Conservation (phyloP, 257 asterid species). For the Solanum tarapatanum region DNA sequence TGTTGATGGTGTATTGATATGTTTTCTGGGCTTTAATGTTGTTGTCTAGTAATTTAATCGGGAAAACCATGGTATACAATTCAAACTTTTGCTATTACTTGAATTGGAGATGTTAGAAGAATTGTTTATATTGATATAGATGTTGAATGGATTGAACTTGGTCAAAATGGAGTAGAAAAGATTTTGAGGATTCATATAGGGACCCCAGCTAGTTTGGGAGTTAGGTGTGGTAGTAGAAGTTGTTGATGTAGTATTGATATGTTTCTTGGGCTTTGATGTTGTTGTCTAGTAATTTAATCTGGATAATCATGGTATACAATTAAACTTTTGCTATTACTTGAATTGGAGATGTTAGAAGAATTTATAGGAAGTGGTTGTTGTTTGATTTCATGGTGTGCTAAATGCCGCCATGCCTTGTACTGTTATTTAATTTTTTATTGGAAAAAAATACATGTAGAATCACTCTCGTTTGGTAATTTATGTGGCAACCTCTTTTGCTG, state of each 20-base stretch:
- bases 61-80: background rate
- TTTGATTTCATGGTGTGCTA: background rate
- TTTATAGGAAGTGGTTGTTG: background rate
- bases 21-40: background rate
- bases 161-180: background rate
- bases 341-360: background rate
- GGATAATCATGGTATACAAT: background rate
- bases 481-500: background rate
- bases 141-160: background rate
- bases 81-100: background rate
- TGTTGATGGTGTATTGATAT: background rate
- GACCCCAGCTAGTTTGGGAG: background rate
- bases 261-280: background rate
- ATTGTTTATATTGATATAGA: background rate
- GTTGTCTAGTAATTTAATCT: background rate
- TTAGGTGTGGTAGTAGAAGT: background rate
- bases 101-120: background rate
- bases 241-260: background rate
- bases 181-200: background rate
- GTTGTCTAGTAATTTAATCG: background rate
- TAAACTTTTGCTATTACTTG: background rate
- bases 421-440: background rate
- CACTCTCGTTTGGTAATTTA: background rate
- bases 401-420: background rate
- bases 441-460: background rate